phyloP scores from a whole-genome alignment of 2,329 filamentous ascomycete species.

The Metarhizium anisopliae region DNA sequence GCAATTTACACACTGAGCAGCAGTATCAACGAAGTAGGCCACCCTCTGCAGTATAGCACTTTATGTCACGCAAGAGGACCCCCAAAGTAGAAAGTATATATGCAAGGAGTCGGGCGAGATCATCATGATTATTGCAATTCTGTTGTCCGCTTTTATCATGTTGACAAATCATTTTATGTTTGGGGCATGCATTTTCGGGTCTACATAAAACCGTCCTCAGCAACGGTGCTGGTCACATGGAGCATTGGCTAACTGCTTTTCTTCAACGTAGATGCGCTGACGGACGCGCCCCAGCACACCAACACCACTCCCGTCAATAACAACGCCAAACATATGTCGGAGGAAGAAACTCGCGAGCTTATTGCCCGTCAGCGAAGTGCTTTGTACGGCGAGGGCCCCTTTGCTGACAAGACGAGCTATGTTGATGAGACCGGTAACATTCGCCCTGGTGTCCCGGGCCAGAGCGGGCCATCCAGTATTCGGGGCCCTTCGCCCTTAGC shows the following conservation, averaged over 20 bases:
- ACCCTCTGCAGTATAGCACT: conserved; percentile 63
- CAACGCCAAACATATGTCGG: conserved; percentile 73
- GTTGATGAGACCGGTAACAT: conserved; percentile 58
- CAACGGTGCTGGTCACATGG: conserved; percentile 15
- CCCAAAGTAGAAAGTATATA: conserved; percentile 31
- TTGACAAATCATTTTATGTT: conserved; percentile 5
- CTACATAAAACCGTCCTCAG: conserved; percentile 1
- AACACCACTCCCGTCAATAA: neutral
- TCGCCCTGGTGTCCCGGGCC: conserved; percentile 57
- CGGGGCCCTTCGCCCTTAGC: conserved; percentile 74
- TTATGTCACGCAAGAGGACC: conserved; percentile 24
- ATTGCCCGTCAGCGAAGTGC: conserved; percentile 94
- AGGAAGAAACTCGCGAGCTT: conserved; percentile 91
- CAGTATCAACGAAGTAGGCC: conserved; percentile 99
- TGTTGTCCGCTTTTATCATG: conserved; percentile 2
- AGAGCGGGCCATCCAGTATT: conserved; percentile 52
- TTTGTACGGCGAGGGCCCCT: conserved; percentile 71
- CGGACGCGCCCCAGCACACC: conserved; percentile 30
- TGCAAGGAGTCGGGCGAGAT: conserved; percentile 11
- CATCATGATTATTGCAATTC: conserved; percentile 8
- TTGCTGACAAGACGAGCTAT: conserved; percentile 58
- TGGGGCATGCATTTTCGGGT: conserved; percentile 1
- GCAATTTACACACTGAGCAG: conserved; percentile 99
- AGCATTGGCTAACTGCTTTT: conserved; percentile 27
- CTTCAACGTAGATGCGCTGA: conserved; percentile 39